Conservation (phyloP, 768 basidiomycete genomes). For the Leccinum uliginosum region DNA sequence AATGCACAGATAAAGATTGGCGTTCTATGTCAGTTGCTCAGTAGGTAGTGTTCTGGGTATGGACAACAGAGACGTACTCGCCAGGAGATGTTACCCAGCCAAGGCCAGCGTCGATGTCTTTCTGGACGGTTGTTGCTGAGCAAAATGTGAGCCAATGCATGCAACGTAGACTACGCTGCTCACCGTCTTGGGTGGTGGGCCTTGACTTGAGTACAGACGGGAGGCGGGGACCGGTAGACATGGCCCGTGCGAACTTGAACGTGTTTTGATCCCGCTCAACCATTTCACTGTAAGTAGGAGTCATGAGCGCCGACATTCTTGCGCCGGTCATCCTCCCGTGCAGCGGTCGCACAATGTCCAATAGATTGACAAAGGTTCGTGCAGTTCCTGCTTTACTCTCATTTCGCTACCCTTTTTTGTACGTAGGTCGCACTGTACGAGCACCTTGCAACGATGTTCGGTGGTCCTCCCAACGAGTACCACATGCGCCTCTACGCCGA, state of each 20-base stretch:
- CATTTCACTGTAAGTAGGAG: background rate
- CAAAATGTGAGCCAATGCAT: background rate
- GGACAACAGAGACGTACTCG: conserved; percentile 43
- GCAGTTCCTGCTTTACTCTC: background rate
- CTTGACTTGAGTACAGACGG: conserved; percentile 32
- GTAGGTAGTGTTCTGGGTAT: conserved; percentile 3
- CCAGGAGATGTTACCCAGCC: conserved; percentile 61
- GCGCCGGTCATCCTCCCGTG: conserved; percentile 30
- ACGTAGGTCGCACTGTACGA: conserved; percentile 87
- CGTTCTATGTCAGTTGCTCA: conserved; percentile 42
- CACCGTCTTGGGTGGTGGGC: conserved; percentile 32
- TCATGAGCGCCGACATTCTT: conserved; percentile 21
- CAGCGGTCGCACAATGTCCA: conserved; percentile 34
- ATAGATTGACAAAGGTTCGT: conserved; percentile 53
- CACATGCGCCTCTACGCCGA: conserved; percentile 64
- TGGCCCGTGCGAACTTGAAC: background rate
- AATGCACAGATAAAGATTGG: conserved; percentile 78
- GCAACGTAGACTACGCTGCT: background rate
- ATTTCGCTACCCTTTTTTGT: background rate
- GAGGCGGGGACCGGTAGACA: conserved; percentile 26
- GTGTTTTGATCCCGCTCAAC: background rate
- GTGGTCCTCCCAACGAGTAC: conserved; percentile 66
- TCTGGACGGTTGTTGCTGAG: conserved; percentile 48
- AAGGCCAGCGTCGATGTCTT: conserved; percentile 48
- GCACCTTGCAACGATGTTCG: conserved; percentile 59